A percentile compares a stretch with the other conserved stretches of the same genome.
Evolutionary conservation across 2,329 filamentous ascomycete genomes (phyloP).

Genomic region (Hortaea werneckii): DNA sequence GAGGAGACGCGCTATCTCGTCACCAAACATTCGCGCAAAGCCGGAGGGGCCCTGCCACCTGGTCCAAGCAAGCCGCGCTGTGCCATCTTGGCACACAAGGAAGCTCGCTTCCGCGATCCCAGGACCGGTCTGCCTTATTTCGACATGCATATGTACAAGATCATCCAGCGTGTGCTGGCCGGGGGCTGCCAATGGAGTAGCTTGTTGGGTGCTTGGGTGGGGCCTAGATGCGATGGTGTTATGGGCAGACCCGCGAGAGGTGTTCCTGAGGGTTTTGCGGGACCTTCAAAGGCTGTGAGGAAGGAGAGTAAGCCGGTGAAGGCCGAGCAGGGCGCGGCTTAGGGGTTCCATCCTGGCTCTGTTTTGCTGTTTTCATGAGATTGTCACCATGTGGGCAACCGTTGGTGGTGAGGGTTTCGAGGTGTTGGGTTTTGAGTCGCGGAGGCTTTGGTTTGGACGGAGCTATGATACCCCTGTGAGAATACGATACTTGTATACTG

Average conservation of each 20-base stretch:
- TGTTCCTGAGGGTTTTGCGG: conserved; percentile 64
- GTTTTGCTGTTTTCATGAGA: too few relatives aligned
- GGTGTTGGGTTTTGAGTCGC: too few relatives aligned
- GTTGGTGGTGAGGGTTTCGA: too few relatives aligned
- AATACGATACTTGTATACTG: too few relatives aligned
- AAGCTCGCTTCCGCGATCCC: conserved; percentile 75
- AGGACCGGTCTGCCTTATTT: conserved; percentile 72
- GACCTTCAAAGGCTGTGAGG: neutral
- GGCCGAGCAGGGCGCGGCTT: neutral
- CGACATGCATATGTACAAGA: conserved; percentile 68
- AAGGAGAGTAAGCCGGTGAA: neutral
- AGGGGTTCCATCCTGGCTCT: neutral
- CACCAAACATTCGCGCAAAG: conserved; percentile 35
- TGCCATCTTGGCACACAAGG: conserved; percentile 58
- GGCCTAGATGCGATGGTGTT: conserved; percentile 30
- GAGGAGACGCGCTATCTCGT: conserved; percentile 41
- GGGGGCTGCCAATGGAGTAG: conserved; percentile 76
- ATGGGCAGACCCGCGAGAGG: conserved; percentile 55
- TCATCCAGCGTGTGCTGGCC: conserved; percentile 63
- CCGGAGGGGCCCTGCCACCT: conserved; percentile 21
- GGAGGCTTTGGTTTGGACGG: too few relatives aligned
- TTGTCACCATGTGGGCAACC: too few relatives aligned
- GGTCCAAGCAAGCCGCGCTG: conserved; percentile 44
- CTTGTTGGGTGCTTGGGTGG: conserved; percentile 74
- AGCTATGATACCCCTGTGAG: too few relatives aligned